A percentile compares a stretch with the other conserved stretches of the same genome.
These are phyloP conservation scores for Scheffersomyces titani DNA, from an alignment of 1,139 yeast species.

Conservation along the genomic window DNA sequence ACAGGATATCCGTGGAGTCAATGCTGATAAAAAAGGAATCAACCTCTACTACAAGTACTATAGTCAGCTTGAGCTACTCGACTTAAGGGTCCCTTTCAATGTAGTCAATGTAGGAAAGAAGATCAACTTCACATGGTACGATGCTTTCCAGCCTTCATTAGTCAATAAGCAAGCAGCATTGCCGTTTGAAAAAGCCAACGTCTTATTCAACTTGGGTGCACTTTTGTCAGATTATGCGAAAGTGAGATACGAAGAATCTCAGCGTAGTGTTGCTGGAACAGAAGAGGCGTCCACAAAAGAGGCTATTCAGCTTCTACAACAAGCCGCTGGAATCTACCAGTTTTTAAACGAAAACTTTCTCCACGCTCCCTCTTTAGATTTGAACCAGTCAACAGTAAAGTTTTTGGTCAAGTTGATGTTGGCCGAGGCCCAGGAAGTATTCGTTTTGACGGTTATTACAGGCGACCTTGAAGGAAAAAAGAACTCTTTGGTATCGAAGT, in stretches of 20 bases:
- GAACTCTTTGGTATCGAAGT: conserved; percentile 70
- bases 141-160: conserved; percentile 54
- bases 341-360: conserved; percentile 79
- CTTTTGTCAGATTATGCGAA: conserved; percentile 51
- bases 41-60: conserved; percentile 68
- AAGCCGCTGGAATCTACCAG: conserved; percentile 76
- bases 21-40: conserved; percentile 51
- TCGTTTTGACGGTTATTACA: conserved; percentile 62
- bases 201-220: conserved; percentile 64
- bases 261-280: conserved; percentile 44
- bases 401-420: conserved; percentile 67
- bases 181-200: conserved; percentile 88
- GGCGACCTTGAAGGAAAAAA: conserved; percentile 49
- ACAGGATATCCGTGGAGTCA: conserved; percentile 59
- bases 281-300: conserved; percentile 53
- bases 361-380: conserved; percentile 86
- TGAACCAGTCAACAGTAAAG: conserved; percentile 67
- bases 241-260: conserved; percentile 40
- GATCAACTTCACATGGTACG: conserved; percentile 77
- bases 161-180: conserved; percentile 53
- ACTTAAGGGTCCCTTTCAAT: conserved; percentile 70
- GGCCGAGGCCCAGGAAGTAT: conserved; percentile 89
- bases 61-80: conserved; percentile 79
- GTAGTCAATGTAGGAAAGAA: conserved; percentile 52
- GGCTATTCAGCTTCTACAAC: conserved; percentile 66